phyloP scores from a whole-genome alignment of 2,329 filamentous ascomycete genomes.

The Cordyceps tenuipes region DNA sequence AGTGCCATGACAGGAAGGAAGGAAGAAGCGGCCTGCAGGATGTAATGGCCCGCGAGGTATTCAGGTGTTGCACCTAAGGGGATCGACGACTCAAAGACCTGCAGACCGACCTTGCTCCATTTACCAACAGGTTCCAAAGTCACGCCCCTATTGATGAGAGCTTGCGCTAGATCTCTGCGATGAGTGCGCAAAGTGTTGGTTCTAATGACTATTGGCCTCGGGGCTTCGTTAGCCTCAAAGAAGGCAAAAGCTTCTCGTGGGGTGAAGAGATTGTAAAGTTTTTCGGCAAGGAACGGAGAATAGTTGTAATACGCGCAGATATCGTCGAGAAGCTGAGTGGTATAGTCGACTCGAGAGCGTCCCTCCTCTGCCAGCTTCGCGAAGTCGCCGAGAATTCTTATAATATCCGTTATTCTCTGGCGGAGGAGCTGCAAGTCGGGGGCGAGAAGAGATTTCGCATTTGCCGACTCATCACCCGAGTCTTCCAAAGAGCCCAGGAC shows the following conservation, averaged over 20 bases:
- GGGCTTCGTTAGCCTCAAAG: conserved; percentile 96
- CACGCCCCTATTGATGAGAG: conserved; percentile 91
- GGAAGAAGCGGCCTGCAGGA: conserved; percentile 90
- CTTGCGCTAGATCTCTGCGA: conserved; percentile 74
- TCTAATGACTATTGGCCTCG: conserved; percentile 87
- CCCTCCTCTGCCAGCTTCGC: conserved; percentile 70
- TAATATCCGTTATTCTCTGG: conserved; percentile 83
- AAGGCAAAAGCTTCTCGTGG: conserved; percentile 94
- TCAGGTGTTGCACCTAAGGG: conserved; percentile 92
- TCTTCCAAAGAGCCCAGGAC: conserved; percentile 56
- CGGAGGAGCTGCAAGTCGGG: conserved; percentile 86
- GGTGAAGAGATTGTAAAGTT: conserved; percentile 86
- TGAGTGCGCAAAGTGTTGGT: conserved; percentile 86
- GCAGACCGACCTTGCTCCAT: conserved; percentile 96
- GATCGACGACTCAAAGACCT: conserved; percentile 82
- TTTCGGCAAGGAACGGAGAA: conserved; percentile 88
- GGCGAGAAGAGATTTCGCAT: conserved; percentile 58
- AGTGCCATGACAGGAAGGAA: conserved; percentile 98
- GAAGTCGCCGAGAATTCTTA: conserved; percentile 86
- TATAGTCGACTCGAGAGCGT: conserved; percentile 81
- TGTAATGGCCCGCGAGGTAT: conserved; percentile 96
- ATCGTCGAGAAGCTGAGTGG: conserved; percentile 76
- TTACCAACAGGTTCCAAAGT: conserved; percentile 95
- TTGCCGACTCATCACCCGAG: conserved; percentile 51
- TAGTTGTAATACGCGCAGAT: conserved; percentile 97